Base-by-base conservation (phyloP, 768 basidiomycete genomes). In the Termitomyces sp. region DNA sequence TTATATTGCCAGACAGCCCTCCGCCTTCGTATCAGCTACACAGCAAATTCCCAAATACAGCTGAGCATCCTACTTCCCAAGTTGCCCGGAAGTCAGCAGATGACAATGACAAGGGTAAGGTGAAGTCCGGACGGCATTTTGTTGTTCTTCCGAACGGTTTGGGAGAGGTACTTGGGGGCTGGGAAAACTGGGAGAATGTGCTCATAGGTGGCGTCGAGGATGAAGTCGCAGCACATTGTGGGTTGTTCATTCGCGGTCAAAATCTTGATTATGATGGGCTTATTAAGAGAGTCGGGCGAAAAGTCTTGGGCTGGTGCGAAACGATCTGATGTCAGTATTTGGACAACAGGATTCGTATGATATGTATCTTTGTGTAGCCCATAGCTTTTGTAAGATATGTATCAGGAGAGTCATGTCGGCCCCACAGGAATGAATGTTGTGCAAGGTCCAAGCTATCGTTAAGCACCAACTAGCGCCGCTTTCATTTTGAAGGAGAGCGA, bases 211-310 rank as follows among this genome's bases (percentile, higher is more conserved):
- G 79, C 3, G 80, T 75, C 10, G 67, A 75, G 5, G 80, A 82
- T 61, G 83, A 85, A 63, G 83, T 85, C 7, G 75, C 67, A 9
- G 83, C 83, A 1, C 83, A 85, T 66, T 72, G 70, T 47, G 83
- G 81, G 40, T 60, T 85, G 12, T 84, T 84, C 60, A 78, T 82
- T 48, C 74, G 71, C 3, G 63, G 64, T 3, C 73, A 74, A 59
- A 83, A 85, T 65, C 59, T 77, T 58, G 78, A 78, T 12, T 85
- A 85, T 62, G 74, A 78, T 30, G 71, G 59, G 14, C 66, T 84
- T 35, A 73, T 83, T 4, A 73, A 75, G 44, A 71, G 71, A 37
- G 80, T 81, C 11, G 76, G 72, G 14, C 61, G 60, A 8, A 70
- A 66, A 55, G 68, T 83, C 1, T 54, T 79, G 33, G 69, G 61